Evolutionary conservation across 495 filamentous ascomycete genomes (phyloP).

Genomic region (Talaromyces wortmannii): DNA sequence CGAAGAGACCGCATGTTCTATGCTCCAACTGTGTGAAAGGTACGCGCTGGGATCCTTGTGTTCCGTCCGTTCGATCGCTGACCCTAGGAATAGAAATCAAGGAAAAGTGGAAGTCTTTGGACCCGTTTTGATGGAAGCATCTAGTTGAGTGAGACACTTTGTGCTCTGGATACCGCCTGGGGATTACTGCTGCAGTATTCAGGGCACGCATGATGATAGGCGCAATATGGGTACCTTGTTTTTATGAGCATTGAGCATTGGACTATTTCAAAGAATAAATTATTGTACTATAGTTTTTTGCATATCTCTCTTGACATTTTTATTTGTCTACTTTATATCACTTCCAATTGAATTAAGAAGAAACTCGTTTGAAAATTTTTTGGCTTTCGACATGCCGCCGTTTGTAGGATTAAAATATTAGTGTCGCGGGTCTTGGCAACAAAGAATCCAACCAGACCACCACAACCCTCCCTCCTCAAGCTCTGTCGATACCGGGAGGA

Average conservation of each 20-base stretch:
- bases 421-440: not conserved
- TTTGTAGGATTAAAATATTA: not conserved
- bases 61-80: not conserved
- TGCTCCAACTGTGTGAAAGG: conserved; percentile 79
- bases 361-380: not conserved
- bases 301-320: not conserved
- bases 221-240: conserved; percentile 6
- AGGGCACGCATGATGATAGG: conserved; percentile 1
- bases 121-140: no score
- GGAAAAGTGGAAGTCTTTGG: conserved; percentile 15
- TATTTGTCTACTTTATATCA: not conserved
- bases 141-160: no score
- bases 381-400: not conserved
- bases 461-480: not conserved
- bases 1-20: conserved; percentile 81
- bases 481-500: not conserved
- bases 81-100: conserved; percentile 19
- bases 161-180: not conserved
- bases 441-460: not conserved
- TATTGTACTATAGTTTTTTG: conserved; percentile 1
- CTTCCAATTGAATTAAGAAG: not conserved
- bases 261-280: not conserved
- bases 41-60: conserved; percentile 19
- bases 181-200: not conserved
- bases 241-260: not conserved